Evolutionary conservation across 1,139 yeast species (phyloP), one percentile per base, ranked within the genome.

Genomic region (Taiozyma sp.): DNA sequence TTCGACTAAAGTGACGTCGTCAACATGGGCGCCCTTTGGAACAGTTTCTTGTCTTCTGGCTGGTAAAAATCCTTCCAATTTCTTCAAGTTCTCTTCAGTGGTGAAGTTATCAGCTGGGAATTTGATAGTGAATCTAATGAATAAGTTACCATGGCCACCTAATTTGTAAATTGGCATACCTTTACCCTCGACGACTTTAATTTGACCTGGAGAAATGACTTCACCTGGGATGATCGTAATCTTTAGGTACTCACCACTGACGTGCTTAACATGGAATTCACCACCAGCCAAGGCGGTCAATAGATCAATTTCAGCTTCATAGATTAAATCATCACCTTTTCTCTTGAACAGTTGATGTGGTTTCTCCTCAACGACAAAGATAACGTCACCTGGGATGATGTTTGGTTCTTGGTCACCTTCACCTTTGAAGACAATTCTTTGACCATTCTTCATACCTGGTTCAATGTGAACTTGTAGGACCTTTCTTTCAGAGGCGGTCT

Each of bases 401-500:
- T 87, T 91, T 54, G 99, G 99, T 60, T 89, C 96, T 72, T 93
- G 97, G 72, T 95, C 99, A 66, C 98, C 98, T 76, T 92, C 97
- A 60, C 97, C 98, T 63, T 83, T 79, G 76, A 92, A 93, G 7
- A 84, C 90, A 64, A 95, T 81, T 72, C 84, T 84, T 75, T 92
- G 97, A 53, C 97, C 97, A 66, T 91, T 88, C 67, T 79, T 85
- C 98, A 93, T 93, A 76, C 99, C 99, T 65, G 96, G 96, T 69
- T 91, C 97, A 66, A 93, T 81, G 72, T 92, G 90, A 54, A 93
- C 98, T 73, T 92, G 95, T 67, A 93, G 77, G 57, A 93, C 86
- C 79, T 93, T 93, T 76, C 96, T 85, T 76, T 93, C 98, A 59
- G 80, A 79, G 58, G 76, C 75, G 49, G 92, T 85, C 79, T 92